Evolutionary conservation across 768 basidiomycete genomes (phyloP).

Genomic region (Gelatoporia subvermispora): DNA sequence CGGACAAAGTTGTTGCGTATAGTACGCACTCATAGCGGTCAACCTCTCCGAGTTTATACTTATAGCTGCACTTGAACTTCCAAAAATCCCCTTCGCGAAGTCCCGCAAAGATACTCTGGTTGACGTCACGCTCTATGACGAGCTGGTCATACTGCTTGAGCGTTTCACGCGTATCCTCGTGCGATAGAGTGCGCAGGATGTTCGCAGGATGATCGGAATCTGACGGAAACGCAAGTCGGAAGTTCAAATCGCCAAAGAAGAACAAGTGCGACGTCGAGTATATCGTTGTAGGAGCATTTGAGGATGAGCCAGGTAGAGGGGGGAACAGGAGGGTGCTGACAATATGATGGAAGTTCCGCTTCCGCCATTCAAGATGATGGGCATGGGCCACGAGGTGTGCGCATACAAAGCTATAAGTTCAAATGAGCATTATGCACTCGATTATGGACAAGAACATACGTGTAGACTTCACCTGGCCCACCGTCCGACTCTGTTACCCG

Average conservation of each 20-base stretch:
- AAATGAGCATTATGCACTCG: neutral
- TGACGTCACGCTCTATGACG: conserved; percentile 48
- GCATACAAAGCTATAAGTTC: conserved; percentile 68
- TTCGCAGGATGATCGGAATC: conserved; percentile 33
- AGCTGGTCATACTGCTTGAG: conserved; percentile 76
- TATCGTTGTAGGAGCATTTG: conserved; percentile 49
- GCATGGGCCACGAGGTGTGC: conserved; percentile 88
- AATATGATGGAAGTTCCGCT: conserved; percentile 79
- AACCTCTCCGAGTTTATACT: conserved; percentile 75
- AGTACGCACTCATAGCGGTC: conserved; percentile 70
- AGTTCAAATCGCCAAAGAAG: conserved; percentile 92
- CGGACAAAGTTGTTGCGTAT: neutral
- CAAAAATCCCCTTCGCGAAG: conserved; percentile 85
- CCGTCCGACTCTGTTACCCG: conserved; percentile 55
- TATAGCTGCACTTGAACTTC: conserved; percentile 86
- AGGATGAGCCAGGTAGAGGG: conserved; percentile 35
- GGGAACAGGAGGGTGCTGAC: conserved; percentile 77
- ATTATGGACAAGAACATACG: conserved; percentile 48
- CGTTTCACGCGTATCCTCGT: conserved; percentile 49
- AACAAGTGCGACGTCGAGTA: conserved; percentile 89
- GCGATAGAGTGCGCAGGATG: conserved; percentile 16
- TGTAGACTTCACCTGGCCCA: conserved; percentile 68
- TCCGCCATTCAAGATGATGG: conserved; percentile 54
- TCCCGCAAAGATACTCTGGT: conserved; percentile 63
- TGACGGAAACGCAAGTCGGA: conserved; percentile 66